phyloP scores from a whole-genome alignment of 441 rosid genomes.

The Eugenia klotzschiana region DNA sequence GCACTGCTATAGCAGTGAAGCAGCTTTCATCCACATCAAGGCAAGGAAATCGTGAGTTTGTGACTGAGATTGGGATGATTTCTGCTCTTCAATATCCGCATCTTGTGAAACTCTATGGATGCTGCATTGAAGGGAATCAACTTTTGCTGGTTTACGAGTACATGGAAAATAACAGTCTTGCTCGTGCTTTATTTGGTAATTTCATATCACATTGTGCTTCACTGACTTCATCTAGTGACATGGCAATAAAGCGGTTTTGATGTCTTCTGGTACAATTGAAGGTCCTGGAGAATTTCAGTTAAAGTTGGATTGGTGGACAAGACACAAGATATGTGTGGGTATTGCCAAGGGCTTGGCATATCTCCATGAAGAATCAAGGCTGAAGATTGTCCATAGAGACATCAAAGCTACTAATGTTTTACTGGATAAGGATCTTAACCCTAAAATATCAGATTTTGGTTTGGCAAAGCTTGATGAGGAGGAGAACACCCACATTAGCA shows the following conservation, averaged over 20 bases:
- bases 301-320: constrained; percentile 27
- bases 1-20: constrained; percentile 33
- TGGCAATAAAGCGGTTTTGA: neutral
- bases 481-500: constrained; percentile 33
- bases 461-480: constrained; percentile 33
- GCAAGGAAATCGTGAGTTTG: constrained; percentile 43
- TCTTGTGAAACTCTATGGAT: constrained; percentile 33
- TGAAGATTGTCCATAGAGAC: constrained; percentile 46
- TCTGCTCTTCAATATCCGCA: constrained; percentile 34
- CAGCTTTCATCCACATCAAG: constrained; percentile 37
- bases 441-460: constrained; percentile 39
- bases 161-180: constrained; percentile 41
- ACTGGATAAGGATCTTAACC: constrained; percentile 21
- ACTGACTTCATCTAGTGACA: neutral
- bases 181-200: constrained; percentile 39
- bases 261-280: neutral
- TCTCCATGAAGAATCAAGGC: constrained; percentile 40
- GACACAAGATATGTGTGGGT: constrained; percentile 23
- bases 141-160: constrained; percentile 35
- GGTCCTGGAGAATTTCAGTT: constrained; percentile 16
- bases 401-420: constrained; percentile 34
- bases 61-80: constrained; percentile 33
- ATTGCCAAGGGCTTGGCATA: constrained; percentile 35
- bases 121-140: constrained; percentile 34
- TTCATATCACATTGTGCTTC: neutral